Base-by-base conservation (phyloP, 2,329 filamentous ascomycete genomes). In the Diaporthe amygdali region DNA sequence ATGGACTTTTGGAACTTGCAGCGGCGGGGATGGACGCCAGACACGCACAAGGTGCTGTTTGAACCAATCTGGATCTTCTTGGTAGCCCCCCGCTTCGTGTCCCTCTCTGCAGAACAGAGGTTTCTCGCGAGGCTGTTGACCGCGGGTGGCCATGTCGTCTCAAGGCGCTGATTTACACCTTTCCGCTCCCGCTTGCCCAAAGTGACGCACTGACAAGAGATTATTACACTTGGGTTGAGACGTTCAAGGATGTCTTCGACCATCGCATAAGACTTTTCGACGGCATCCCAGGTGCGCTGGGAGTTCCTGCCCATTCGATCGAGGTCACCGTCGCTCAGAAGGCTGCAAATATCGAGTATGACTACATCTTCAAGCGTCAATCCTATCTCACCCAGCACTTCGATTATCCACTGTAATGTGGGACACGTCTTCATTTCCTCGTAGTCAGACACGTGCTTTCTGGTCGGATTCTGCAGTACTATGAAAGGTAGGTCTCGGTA, bases 161-260 rank as follows among this genome's bases (percentile, higher is more conserved):
- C 5, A 17, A 32, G 5, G 12, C 22, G 17, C 7, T 39, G 17
- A 17, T 25, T 17, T n/a, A 9, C 3, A 27, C 22, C 20, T 20
- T 12, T 15, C 20, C 39, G 25, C 25, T 44, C 9, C 8, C 22
- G 34, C 7, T 14, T 20, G 5, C 49, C 32, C 25, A 34, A 8
- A 20, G 49, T 68, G 20, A 22, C 51, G 14, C 66, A 68, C 20
- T 68, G 66, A 15, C 66, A 68, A 6, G 66, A 56, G 14, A 68
- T 30, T 5, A 68, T 5, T 10, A 32, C 25, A 10, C 37, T 68
- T 34, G 66, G 66, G 3, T 44, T 34, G 15, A 68, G 66, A 25
- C 17, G 8, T n/a, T 46, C 27, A 10, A 68, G 34, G 3, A 68
- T 34, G 1, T 30, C 34, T 8, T 68, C 66, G 2, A 55, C 52